These are phyloP conservation scores for Cryptosporidium parvum DNA, from an alignment of 169 alveolate species.

Conservation along the genomic window DNA sequence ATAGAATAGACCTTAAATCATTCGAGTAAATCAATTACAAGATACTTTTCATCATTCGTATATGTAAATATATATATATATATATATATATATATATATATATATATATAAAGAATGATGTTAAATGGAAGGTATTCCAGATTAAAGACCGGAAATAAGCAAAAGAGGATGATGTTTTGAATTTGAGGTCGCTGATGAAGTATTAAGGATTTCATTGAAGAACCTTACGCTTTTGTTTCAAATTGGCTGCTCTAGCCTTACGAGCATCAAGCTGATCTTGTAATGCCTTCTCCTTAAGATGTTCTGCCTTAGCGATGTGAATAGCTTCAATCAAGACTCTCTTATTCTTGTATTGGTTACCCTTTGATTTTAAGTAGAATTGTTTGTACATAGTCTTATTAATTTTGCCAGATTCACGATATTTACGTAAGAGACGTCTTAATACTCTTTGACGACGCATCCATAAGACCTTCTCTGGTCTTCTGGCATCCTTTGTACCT, in stretches of 20 bases:
- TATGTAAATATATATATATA: neutral
- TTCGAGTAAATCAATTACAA: neutral
- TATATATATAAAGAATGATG: neutral
- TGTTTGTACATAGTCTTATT: constrained; percentile 97
- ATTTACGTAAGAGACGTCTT: constrained; percentile 96
- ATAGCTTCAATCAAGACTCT: constrained; percentile 97
- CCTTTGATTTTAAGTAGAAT: constrained; percentile 97
- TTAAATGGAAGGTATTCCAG: neutral
- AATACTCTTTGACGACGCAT: constrained; percentile 98
- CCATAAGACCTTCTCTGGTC: constrained; percentile 97
- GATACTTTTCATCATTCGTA: neutral
- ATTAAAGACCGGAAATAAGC: neutral
- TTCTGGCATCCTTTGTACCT: constrained; percentile 97
- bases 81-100: neutral
- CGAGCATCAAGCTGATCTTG: constrained; percentile 89
- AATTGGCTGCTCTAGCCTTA: constrained; percentile 86
- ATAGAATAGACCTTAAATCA: neutral
- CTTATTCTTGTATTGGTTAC: constrained; percentile 98
- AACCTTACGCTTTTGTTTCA: constrained; percentile 55
- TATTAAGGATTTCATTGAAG: constrained; percentile 16
- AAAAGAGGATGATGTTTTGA: neutral
- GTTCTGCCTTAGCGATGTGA: constrained; percentile 93
- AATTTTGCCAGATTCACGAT: constrained; percentile 95
- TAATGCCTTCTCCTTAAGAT: constrained; percentile 89
- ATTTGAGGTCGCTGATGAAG: neutral